phyloP scores from a whole-genome alignment of 768 basidiomycete species.

The Agaricus subrufescens region DNA sequence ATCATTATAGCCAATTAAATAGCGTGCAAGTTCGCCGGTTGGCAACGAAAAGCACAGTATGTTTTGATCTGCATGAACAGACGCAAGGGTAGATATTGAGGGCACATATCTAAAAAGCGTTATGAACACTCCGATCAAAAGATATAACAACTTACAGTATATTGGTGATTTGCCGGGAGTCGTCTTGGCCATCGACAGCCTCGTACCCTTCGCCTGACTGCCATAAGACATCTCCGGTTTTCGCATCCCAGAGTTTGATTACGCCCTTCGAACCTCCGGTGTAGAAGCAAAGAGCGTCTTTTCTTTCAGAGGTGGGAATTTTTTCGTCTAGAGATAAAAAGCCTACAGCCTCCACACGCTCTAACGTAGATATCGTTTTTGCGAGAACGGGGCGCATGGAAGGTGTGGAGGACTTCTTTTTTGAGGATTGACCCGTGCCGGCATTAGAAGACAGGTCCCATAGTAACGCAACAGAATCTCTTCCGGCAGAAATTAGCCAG shows the following conservation, averaged over 20 bases:
- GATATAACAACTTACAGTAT: slow-evolving; percentile 58
- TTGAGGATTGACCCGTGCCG: slow-evolving; percentile 19
- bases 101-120: slow-evolving; percentile 58
- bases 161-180: slow-evolving; percentile 79
- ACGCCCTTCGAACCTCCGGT: slow-evolving; percentile 91
- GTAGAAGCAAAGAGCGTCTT: slow-evolving; percentile 58
- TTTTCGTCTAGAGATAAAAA: slow-evolving; percentile 52
- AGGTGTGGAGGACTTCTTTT: slow-evolving; percentile 37
- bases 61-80: slow-evolving; percentile 94
- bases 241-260: slow-evolving; percentile 81
- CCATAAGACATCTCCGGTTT: slow-evolving; percentile 57
- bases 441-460: slow-evolving; percentile 70
- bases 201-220: slow-evolving; percentile 49
- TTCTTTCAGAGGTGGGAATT: slow-evolving; percentile 37
- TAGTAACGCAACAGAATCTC: slow-evolving; percentile 88
- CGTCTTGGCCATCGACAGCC: slow-evolving; percentile 56
- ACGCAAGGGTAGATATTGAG: slow-evolving; percentile 59
- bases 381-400: slow-evolving; percentile 44
- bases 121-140: slow-evolving; percentile 12
- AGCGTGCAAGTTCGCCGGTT: slow-evolving; percentile 61
- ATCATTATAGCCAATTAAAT: slow-evolving; percentile 96
- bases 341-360: slow-evolving; percentile 85
- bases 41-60: slow-evolving; percentile 85
- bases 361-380: slow-evolving; percentile 79
- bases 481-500: slow-evolving; percentile 87